These are phyloP conservation scores for Melanopsichium pennsylvanicum DNA, from an alignment of 1,284 basidiomycete genomes.

Conservation along the genomic window DNA sequence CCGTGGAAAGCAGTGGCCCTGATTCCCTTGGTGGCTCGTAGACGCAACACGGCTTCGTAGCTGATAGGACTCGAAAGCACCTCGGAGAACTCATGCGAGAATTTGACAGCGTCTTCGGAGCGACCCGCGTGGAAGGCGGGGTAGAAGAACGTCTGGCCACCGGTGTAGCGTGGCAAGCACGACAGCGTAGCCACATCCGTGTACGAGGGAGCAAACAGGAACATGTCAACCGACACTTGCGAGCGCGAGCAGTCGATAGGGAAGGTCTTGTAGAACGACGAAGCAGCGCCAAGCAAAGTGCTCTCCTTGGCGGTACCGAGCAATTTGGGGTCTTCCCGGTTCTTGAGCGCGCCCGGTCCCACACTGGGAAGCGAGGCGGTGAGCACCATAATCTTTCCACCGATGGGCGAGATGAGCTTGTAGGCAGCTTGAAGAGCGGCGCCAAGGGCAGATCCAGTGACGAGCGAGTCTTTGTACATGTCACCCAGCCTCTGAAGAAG, in stretches of 20 bases:
- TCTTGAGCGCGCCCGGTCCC: slow-evolving; percentile 91
- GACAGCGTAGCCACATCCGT: slow-evolving; percentile 93
- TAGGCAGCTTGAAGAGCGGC: slow-evolving; percentile 94
- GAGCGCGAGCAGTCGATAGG: slow-evolving; percentile 97
- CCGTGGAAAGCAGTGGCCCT: slow-evolving; percentile 98
- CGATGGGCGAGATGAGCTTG: slow-evolving; percentile 91
- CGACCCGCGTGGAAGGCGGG: slow-evolving; percentile 95
- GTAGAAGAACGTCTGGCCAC: slow-evolving; percentile 97
- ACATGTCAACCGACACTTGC: slow-evolving; percentile 99
- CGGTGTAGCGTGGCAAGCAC: slow-evolving; percentile 94
- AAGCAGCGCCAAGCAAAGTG: slow-evolving; percentile 69
- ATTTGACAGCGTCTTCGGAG: slow-evolving; percentile 94
- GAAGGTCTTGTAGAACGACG: slow-evolving; percentile 97
- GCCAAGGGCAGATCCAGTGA: slow-evolving; percentile 92
- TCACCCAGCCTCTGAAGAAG: slow-evolving; percentile 85
- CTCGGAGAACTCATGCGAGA: slow-evolving; percentile 94
- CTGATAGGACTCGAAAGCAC: slow-evolving; percentile 93
- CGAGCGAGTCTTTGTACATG: slow-evolving; percentile 94
- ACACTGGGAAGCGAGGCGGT: slow-evolving; percentile 85
- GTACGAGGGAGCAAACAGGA: slow-evolving; percentile 90
- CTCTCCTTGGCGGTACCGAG: slow-evolving; percentile 88
- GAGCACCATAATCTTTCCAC: slow-evolving; percentile 93
- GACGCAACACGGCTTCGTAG: slow-evolving; percentile 95
- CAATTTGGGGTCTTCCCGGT: slow-evolving; percentile 93
- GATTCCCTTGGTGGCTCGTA: slow-evolving; percentile 82